A percentile compares a stretch with the other conserved stretches of the same genome.
phyloP scores from a whole-genome alignment of 345 rosid genomes.

The Alliaria petiolata region DNA sequence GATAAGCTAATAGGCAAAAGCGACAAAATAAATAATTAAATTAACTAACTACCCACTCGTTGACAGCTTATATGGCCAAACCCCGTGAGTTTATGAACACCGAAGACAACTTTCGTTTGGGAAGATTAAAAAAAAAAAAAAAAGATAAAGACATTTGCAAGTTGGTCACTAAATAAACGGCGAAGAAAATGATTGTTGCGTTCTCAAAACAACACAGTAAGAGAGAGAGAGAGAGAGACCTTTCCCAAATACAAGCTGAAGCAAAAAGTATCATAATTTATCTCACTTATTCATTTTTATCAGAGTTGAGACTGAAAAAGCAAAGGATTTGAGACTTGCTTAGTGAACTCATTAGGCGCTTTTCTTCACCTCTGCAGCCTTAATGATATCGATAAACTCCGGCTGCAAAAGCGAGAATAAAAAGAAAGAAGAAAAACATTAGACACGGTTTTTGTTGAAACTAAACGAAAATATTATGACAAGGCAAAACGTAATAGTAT shows the following conservation, averaged over 20 bases:
- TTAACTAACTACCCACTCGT: too few species aligned
- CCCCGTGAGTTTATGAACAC: background rate
- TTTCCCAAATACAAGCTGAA: slow-evolving; percentile 11
- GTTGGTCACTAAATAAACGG: background rate
- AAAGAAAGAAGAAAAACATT: background rate
- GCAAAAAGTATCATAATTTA: slow-evolving; percentile 23
- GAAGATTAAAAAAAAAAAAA: background rate
- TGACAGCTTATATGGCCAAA: background rate
- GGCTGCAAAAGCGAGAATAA: slow-evolving; percentile 11
- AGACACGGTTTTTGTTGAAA: background rate
- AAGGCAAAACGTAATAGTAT: background rate
- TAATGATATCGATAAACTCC: slow-evolving; percentile 37
- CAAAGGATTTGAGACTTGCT: background rate
- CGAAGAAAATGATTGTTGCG: background rate
- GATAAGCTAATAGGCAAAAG: background rate
- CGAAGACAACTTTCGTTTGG: background rate
- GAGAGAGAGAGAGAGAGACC: too few species aligned
- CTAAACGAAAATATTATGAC: background rate
- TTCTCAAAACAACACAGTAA: background rate
- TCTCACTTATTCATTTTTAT: slow-evolving; percentile 23
- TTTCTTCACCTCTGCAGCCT: slow-evolving; percentile 36
- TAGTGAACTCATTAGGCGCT: slow-evolving; percentile 29
- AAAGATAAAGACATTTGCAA: background rate
- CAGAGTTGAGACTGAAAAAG: background rate
- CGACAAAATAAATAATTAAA: too few species aligned